Conservation (phyloP, 176 grass and related monocot species). For the Hordeum marinum region DNA sequence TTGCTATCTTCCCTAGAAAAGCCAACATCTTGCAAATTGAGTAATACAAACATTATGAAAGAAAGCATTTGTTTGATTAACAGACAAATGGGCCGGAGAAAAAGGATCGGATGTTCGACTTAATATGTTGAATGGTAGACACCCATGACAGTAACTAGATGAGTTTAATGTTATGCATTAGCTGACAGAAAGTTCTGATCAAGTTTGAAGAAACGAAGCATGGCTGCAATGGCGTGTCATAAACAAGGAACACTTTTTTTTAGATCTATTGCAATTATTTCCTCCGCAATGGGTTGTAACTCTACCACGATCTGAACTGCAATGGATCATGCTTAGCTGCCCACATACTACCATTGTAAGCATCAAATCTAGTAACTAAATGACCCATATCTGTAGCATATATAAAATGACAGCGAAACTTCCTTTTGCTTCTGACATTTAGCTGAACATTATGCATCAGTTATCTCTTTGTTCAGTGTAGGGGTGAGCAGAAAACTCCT, state of each 20-base stretch:
- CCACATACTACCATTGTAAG: neutral
- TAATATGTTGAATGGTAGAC: neutral
- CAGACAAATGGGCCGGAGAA: neutral
- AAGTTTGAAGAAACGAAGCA: neutral
- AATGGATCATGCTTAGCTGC: neutral
- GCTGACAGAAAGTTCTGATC: neutral
- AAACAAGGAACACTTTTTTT: neutral
- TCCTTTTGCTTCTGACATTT: neutral
- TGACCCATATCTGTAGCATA: neutral
- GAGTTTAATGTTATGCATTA: too few species aligned
- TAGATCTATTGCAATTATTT: neutral
- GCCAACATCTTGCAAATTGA: neutral
- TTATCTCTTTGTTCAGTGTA: neutral
- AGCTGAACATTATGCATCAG: neutral
- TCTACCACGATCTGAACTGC: neutral
- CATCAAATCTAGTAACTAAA: neutral
- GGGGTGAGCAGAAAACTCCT: neutral
- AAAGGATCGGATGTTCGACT: neutral
- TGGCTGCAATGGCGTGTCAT: neutral
- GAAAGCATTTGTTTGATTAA: neutral
- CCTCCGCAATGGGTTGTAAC: neutral
- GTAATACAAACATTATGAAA: neutral
- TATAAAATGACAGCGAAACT: neutral
- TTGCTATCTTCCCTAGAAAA: neutral
- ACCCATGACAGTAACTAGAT: too few species aligned